Percentiles rank a stretch among this genome's conserved stretches.
These are phyloP conservation scores for Conticribra guillardii DNA, from an alignment of 108 stramenopile genomes.

Conservation along the genomic window DNA sequence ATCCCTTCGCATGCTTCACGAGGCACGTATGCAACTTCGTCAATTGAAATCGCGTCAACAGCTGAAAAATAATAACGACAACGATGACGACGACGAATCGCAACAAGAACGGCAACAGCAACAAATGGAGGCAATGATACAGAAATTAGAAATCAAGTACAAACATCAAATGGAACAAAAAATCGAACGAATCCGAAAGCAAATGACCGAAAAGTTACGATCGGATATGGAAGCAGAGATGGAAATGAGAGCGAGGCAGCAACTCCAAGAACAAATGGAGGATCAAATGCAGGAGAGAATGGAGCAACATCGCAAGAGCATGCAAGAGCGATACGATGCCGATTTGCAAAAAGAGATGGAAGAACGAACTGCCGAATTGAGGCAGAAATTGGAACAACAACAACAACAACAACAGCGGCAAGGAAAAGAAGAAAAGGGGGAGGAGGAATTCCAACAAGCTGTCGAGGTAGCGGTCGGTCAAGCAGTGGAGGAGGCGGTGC, in stretches of 20 bases:
- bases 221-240: conserved; percentile 13
- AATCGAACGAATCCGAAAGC: conserved; percentile 24
- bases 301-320: neutral
- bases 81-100: neutral
- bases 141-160: conserved; percentile 37
- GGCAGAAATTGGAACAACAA: conserved; percentile 3
- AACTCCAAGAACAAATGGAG: conserved; percentile 9
- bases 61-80: conserved; percentile 1
- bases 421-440: neutral
- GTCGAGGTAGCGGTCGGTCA: conserved; percentile 16
- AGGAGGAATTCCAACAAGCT: conserved; percentile 13
- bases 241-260: neutral
- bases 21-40: conserved; percentile 43
- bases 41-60: conserved; percentile 18
- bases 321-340: neutral
- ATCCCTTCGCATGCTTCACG: conserved; percentile 45
- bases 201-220: conserved; percentile 23
- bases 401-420: neutral
- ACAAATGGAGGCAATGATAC: conserved; percentile 24
- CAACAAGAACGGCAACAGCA: conserved; percentile 11
- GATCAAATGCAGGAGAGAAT: conserved; percentile 8
- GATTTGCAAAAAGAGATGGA: conserved; percentile 13
- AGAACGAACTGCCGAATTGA: neutral
- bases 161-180: conserved; percentile 42
- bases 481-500: conserved; percentile 21